These are phyloP conservation scores for Drechslera avenae DNA, from an alignment of 2,329 filamentous ascomycete genomes.

Conservation along the genomic window DNA sequence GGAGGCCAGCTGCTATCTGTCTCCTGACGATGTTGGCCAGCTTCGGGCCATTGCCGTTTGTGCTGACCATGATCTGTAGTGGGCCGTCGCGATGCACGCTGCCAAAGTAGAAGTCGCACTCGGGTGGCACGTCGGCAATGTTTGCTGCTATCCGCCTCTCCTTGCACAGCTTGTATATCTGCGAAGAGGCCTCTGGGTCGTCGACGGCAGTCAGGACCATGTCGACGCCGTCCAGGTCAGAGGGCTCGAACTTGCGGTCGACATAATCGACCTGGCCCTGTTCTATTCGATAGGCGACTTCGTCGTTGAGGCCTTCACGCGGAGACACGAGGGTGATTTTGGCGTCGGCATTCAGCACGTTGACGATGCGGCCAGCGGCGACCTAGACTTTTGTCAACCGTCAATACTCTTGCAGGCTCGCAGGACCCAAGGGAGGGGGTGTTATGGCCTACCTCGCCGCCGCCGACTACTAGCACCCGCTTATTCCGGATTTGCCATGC, in stretches of 20 bases:
- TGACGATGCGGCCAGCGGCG: constrained; percentile 89
- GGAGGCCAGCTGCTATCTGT: constrained; percentile 77
- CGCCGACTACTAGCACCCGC: constrained; percentile 88
- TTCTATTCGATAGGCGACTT: constrained; percentile 81
- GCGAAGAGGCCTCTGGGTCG: constrained; percentile 85
- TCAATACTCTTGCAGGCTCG: constrained; percentile 27
- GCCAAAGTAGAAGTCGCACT: constrained; percentile 99
- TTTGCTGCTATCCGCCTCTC: constrained; percentile 83
- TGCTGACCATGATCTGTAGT: constrained; percentile 97
- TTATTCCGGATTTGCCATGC: constrained; percentile 95
- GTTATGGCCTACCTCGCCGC: constrained; percentile 78
- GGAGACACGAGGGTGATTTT: constrained; percentile 86
- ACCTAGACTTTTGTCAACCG: constrained; percentile 66
- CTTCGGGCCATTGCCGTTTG: constrained; percentile 93
- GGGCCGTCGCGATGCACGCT: constrained; percentile 94
- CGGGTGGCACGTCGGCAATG: constrained; percentile 93
- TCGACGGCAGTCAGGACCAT: constrained; percentile 96
- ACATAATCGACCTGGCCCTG: constrained; percentile 77
- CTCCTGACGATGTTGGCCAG: constrained; percentile 84
- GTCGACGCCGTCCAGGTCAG: constrained; percentile 79
- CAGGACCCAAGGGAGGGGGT: neutral
- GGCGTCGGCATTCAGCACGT: constrained; percentile 94
- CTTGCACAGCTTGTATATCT: constrained; percentile 94
- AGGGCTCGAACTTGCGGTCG: constrained; percentile 81
- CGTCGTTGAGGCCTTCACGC: constrained; percentile 77